Evolutionary conservation across 2,329 filamentous ascomycete species (phyloP).

Genomic region (Hansfordia pulvinata): DNA sequence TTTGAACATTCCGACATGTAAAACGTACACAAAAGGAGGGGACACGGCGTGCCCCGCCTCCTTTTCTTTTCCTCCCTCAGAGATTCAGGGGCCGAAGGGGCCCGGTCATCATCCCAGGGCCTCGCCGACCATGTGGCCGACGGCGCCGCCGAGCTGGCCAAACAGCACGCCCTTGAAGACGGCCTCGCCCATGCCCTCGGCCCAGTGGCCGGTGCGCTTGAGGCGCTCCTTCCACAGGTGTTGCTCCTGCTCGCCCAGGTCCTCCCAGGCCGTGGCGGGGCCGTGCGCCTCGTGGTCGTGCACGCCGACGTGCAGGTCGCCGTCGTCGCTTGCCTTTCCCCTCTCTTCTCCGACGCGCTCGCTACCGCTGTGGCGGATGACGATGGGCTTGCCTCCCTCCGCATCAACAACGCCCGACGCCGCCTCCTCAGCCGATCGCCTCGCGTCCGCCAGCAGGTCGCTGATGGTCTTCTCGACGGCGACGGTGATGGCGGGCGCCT

Average conservation of each 20-base stretch:
- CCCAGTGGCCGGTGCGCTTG: conserved; percentile 61
- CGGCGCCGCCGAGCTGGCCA: conserved; percentile 51
- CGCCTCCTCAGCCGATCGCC: too few species aligned
- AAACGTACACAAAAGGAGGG: too few species aligned
- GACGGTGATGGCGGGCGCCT: too few species aligned
- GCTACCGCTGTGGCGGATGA: conserved; percentile 19
- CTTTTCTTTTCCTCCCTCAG: too few species aligned
- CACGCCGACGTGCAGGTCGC: conserved; percentile 24
- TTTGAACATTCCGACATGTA: too few species aligned
- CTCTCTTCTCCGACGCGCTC: conserved; percentile 10
- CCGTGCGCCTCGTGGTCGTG: conserved; percentile 34
- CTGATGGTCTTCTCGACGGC: conserved; percentile 10
- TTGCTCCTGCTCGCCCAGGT: conserved; percentile 49
- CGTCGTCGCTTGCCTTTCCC: conserved; percentile 10
- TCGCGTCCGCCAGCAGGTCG: conserved; percentile 21
- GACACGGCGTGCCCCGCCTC: too few species aligned
- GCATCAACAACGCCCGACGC: too few species aligned
- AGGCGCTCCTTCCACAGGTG: conserved; percentile 57
- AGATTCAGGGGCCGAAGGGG: too few species aligned
- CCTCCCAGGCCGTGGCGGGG: conserved; percentile 54
- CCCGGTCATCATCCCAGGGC: conserved; percentile 19
- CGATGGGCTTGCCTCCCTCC: conserved; percentile 19
- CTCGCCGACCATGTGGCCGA: conserved; percentile 36
- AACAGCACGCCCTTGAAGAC: conserved; percentile 70
- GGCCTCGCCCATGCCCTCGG: conserved; percentile 62